Percentiles rank a stretch among this genome's conserved stretches.
These are phyloP conservation scores for Myriosclerotinia scirpicola DNA, from an alignment of 2,329 filamentous ascomycete species.

Conservation along the genomic window DNA sequence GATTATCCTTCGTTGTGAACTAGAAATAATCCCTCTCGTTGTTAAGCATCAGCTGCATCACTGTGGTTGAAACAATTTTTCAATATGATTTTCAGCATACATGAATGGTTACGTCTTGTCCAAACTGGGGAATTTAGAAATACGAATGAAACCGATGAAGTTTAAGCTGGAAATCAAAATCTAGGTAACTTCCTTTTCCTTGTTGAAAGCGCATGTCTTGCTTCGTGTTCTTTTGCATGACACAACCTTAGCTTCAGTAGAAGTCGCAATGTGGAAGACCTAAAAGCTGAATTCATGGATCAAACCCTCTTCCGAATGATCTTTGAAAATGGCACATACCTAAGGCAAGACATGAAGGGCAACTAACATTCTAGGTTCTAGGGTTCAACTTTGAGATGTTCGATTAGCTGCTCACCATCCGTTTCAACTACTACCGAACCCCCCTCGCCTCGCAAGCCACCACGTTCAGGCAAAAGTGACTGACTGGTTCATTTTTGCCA, in stretches of 20 bases:
- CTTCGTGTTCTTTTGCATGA: constrained; percentile 7
- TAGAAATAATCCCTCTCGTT: neutral
- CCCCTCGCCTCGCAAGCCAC: constrained; percentile 19
- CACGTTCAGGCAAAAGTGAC: constrained; percentile 20
- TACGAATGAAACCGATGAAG: neutral
- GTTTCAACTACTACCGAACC: constrained; percentile 22
- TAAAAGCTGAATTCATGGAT: constrained; percentile 21
- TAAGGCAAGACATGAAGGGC: constrained; percentile 17
- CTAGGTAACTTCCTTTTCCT: neutral
- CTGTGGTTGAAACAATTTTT: neutral
- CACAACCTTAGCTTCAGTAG: constrained; percentile 23
- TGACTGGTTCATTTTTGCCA: constrained; percentile 17
- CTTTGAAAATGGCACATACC: constrained; percentile 10
- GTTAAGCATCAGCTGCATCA: neutral
- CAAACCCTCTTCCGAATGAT: neutral
- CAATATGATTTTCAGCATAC: neutral
- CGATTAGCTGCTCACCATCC: constrained; percentile 14
- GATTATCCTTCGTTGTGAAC: neutral
- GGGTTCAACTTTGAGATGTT: constrained; percentile 2
- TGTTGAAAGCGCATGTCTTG: constrained; percentile 14
- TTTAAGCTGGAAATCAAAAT: neutral
- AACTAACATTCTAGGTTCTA: constrained; percentile 4
- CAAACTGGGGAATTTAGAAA: neutral
- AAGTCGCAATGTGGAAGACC: constrained; percentile 16
- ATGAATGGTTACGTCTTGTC: neutral